These are phyloP conservation scores for Parafenestella ontariensis DNA, from an alignment of 2,329 filamentous ascomycete genomes.

Conservation along the genomic window DNA sequence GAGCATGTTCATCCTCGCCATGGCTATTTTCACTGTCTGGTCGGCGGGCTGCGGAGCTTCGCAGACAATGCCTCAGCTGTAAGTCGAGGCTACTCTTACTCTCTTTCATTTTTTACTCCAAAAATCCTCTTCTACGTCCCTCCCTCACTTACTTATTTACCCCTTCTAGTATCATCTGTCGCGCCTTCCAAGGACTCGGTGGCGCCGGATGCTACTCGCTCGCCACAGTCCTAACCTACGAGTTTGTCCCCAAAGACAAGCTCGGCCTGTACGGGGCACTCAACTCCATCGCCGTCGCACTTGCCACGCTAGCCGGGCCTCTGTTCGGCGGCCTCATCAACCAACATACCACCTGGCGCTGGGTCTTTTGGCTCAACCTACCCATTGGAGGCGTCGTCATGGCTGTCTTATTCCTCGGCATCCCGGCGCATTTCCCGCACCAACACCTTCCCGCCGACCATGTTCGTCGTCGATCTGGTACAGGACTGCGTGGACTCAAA, in stretches of 20 bases:
- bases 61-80: conserved; percentile 38
- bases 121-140: too few species aligned
- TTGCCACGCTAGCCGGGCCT: conserved; percentile 44
- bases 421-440: too few species aligned
- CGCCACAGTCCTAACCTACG: not conserved
- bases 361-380: conserved; percentile 28
- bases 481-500: not conserved
- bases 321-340: conserved; percentile 51
- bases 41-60: conserved; percentile 42
- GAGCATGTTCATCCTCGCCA: conserved; percentile 20
- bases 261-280: not conserved
- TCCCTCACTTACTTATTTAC: not conserved
- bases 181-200: conserved; percentile 24
- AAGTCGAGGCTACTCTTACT: too few species aligned
- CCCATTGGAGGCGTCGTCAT: too few species aligned
- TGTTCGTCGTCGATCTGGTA: too few species aligned
- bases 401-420: too few species aligned
- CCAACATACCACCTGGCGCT: conserved; percentile 44
- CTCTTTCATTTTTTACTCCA: too few species aligned
- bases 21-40: conserved; percentile 38
- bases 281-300: not conserved
- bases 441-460: too few species aligned
- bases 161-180: conserved; percentile 32
- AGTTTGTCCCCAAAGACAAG: not conserved
- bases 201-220: conserved; percentile 22